phyloP scores from a whole-genome alignment of 1,284 basidiomycete genomes.

The Boletus smithii region DNA sequence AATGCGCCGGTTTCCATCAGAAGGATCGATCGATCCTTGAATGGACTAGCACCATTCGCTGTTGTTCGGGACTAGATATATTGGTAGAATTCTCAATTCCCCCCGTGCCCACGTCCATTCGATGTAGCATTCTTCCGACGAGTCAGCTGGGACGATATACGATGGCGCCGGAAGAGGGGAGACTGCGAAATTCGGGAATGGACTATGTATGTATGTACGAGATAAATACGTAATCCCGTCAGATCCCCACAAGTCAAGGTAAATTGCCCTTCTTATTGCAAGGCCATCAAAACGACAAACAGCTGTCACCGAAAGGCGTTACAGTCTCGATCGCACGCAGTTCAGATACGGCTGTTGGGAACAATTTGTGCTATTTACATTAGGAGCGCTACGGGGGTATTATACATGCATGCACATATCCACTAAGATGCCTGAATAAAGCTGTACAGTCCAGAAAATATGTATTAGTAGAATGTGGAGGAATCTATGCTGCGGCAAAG shows the following conservation, averaged over 20 bases:
- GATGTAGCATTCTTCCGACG: constrained; percentile 7
- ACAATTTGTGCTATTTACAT: constrained; percentile 36
- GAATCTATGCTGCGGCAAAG: constrained; percentile 27
- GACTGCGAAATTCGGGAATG: constrained; percentile 11
- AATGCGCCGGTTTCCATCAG: constrained; percentile 30
- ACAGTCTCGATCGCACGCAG: constrained; percentile 12
- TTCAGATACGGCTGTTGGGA: neutral
- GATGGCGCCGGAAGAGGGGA: constrained; percentile 11
- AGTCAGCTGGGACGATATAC: constrained; percentile 5
- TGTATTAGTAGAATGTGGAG: constrained; percentile 34
- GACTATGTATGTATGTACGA: constrained; percentile 1
- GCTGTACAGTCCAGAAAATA: constrained; percentile 35
- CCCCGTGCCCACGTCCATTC: constrained; percentile 4
- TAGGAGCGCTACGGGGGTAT: constrained; percentile 34
- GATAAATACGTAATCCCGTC: constrained; percentile 25
- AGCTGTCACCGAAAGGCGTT: constrained; percentile 11
- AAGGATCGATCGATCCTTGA: constrained; percentile 30
- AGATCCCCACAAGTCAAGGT: constrained; percentile 29
- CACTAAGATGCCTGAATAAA: constrained; percentile 35
- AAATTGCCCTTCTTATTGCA: constrained; percentile 29
- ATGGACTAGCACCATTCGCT: constrained; percentile 16
- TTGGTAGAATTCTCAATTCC: constrained; percentile 6
- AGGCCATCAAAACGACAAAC: constrained; percentile 28
- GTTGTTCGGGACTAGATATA: constrained; percentile 13
- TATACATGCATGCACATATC: constrained; percentile 40